These are phyloP conservation scores for Rhodofomes roseus DNA, from an alignment of 1,284 basidiomycete species.

Conservation along the genomic window DNA sequence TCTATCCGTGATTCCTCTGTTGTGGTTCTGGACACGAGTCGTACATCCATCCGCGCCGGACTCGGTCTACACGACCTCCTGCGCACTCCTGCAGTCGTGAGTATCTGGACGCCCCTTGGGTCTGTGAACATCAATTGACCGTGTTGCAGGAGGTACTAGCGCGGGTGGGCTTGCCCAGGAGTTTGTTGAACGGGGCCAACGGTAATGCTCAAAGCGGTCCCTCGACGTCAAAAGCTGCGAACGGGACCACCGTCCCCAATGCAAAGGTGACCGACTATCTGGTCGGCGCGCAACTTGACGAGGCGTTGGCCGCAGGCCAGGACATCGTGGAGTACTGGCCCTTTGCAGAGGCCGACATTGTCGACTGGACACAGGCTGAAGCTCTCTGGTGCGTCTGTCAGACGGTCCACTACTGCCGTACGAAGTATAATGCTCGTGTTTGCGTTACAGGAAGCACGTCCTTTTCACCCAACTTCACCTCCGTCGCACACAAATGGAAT, in stretches of 20 bases:
- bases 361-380: conserved; percentile 89
- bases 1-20: conserved; percentile 81
- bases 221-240: conserved; percentile 38
- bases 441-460: conserved; percentile 71
- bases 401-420: neutral
- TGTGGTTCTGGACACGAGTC: conserved; percentile 76
- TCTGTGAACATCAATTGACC: neutral
- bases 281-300: conserved; percentile 78
- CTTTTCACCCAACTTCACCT: conserved; percentile 77
- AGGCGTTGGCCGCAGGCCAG: conserved; percentile 70
- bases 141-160: conserved; percentile 59
- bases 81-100: conserved; percentile 68
- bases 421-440: neutral
- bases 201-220: conserved; percentile 32
- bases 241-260: conserved; percentile 16
- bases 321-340: conserved; percentile 81
- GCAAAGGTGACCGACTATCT: conserved; percentile 76
- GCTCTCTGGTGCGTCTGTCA: conserved; percentile 73
- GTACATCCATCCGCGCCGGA: conserved; percentile 70
- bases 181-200: conserved; percentile 10
- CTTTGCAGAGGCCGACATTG: conserved; percentile 71
- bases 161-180: conserved; percentile 67
- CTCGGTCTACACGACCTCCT: conserved; percentile 81
- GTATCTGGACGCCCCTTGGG: conserved; percentile 25
- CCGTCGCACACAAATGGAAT: conserved; percentile 84